Conservation (phyloP, 2,329 filamentous ascomycete species). For the Xylariales sp. region DNA sequence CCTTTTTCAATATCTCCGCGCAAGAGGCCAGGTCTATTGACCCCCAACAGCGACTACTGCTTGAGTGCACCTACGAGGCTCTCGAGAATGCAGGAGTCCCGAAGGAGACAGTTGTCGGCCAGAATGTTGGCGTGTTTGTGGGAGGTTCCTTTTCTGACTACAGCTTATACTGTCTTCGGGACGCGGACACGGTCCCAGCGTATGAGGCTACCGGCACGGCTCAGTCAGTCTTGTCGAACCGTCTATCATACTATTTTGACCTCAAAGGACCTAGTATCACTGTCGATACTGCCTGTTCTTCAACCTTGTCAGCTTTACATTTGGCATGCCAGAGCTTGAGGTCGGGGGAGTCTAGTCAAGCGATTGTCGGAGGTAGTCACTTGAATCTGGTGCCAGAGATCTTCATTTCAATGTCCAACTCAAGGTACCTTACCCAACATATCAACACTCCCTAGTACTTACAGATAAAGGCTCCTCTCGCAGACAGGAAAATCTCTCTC, state of each 20-base stretch:
- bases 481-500: conserved; percentile 3
- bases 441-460: not conserved
- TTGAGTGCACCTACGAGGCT: conserved; percentile 30
- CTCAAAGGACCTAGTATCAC: conserved; percentile 15
- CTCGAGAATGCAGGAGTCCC: conserved; percentile 29
- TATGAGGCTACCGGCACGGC: conserved; percentile 21
- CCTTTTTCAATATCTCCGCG: conserved; percentile 32
- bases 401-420: conserved; percentile 6
- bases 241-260: conserved; percentile 16
- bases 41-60: conserved; percentile 25
- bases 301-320: conserved; percentile 13
- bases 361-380: conserved; percentile 6
- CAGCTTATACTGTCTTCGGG: conserved; percentile 7
- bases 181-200: conserved; percentile 21
- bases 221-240: conserved; percentile 16
- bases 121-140: conserved; percentile 27
- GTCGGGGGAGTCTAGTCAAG: conserved; percentile 1
- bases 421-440: not conserved
- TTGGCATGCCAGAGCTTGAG: conserved; percentile 18
- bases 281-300: conserved; percentile 17
- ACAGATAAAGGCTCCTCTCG: not conserved
- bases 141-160: conserved; percentile 22
- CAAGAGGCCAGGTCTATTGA: conserved; percentile 31
- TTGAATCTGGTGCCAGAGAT: conserved; percentile 1
- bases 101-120: conserved; percentile 23